Evolutionary conservation across 208 protist genomes (phyloP), one percentile per base, ranked within the genome.

Genomic region (Endotrypanum monterogeii): DNA sequence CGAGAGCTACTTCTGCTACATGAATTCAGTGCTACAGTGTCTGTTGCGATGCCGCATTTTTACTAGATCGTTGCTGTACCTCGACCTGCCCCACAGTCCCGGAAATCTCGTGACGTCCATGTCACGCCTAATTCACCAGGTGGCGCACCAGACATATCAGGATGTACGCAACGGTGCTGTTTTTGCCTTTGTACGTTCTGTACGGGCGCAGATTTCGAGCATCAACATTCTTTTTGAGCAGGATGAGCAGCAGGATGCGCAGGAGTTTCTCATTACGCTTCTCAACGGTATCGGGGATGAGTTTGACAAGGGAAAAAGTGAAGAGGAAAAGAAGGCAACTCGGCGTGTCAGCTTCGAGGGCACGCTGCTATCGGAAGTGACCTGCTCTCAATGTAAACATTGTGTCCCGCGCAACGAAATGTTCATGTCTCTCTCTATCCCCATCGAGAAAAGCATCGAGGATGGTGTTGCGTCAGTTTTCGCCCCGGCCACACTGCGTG

Each of bases 11-110:
- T 98, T 96, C 18, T 99, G 98, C 79, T 99, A 99, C 78, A 94
- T 99, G 83, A 99, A 99, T 83, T 91, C 93, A 3, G 91, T 97
- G 2, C 60, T 99, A 62, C 98, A 99, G 86, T 98, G 97, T 79
- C 72, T 99, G 46, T 86, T 93, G 63, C 85, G 88, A 39, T 97
- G 92, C 73, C 46, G 73, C 51, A 83, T 84, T 69, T 92, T 96
- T 76, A 80, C 74, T 7, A 63, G 70, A n/a, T 76, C 74, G 5
- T 66, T 95, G 57, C 70, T 94, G 66, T 50, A 57, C 9, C 69
- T 84, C 14, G 63, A 72, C 41, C n/a, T 30, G 1, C 41, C 46
- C 8, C 25, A 61, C 32, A 73, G 70, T 55, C 84, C 86, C 18
- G 92, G 92, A 23, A 80, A 78, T 62, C 83, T 97, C 18, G 88